Percentiles rank a stretch among this genome's conserved stretches.
Conservation (phyloP, 176 grass and related monocot genomes). For the Hsuehochloa calcarea region DNA sequence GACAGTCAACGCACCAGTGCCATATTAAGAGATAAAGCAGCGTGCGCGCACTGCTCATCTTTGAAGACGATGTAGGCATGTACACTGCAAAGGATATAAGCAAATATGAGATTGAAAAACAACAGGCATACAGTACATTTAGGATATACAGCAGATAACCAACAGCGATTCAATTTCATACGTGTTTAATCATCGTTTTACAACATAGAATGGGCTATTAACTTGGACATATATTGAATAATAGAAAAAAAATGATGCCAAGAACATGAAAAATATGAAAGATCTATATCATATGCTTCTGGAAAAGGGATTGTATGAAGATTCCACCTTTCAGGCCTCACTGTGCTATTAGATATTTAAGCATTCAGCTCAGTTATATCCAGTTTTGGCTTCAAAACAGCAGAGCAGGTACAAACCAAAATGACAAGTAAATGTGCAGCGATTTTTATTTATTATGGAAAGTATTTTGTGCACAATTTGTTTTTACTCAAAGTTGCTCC, state of each 20-base stretch:
- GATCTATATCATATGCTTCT: background rate
- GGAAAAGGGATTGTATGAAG: background rate
- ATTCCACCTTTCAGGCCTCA: background rate
- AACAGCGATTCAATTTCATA: background rate
- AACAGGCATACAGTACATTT: background rate
- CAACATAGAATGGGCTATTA: background rate
- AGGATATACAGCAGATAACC: background rate
- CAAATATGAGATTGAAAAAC: background rate
- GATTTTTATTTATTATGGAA: background rate
- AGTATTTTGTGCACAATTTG: background rate
- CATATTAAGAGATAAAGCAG: conserved; percentile 88
- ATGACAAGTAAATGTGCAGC: background rate
- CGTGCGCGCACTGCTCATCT: conserved; percentile 57
- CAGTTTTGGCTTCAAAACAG: background rate
- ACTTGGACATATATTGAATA: background rate
- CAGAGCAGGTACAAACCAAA: background rate
- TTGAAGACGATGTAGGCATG: conserved; percentile 98
- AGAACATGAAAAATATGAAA: conserved; percentile 1
- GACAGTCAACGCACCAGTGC: conserved; percentile 43
- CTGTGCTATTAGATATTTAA: background rate
- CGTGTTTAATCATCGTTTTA: background rate
- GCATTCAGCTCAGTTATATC: background rate
- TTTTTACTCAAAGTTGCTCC: background rate
- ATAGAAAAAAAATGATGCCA: background rate
- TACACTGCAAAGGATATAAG: conserved; percentile 55